These are phyloP conservation scores for Chlorella variabilis DNA, from an alignment of 163 green algal genomes.

Conservation along the genomic window DNA sequence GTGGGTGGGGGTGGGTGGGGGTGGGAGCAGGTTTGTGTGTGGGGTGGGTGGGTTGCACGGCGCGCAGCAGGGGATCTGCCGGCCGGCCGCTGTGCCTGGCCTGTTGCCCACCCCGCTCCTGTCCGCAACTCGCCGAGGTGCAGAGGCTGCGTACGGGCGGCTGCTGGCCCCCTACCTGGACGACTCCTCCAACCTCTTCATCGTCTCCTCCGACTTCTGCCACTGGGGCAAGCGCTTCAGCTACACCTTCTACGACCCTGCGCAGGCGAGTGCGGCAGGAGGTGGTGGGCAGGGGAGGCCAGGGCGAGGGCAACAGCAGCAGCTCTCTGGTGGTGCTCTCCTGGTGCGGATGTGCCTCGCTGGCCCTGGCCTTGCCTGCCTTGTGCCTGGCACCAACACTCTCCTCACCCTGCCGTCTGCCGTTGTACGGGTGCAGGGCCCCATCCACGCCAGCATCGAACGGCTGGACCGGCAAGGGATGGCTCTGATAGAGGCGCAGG, in stretches of 20 bases:
- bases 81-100: not conserved
- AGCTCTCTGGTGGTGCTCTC: too few relatives aligned
- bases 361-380: not conserved
- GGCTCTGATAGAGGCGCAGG: conserved; percentile 84
- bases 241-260: conserved; percentile 80
- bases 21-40: too few relatives aligned
- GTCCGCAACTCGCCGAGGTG: not conserved
- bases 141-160: conserved; percentile 86
- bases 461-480: conserved; percentile 90
- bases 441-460: conserved; percentile 91
- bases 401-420: not conserved
- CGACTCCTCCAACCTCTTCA: conserved; percentile 89
- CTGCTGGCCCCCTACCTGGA: conserved; percentile 86
- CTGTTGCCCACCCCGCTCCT: not conserved
- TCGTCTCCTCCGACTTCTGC: conserved; percentile 96
- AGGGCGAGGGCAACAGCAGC: not conserved
- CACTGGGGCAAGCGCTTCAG: conserved; percentile 94
- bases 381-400: not conserved
- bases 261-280: conserved; percentile 35
- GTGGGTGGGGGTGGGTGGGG: not conserved
- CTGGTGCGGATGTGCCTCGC: too few relatives aligned
- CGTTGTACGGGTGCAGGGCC: conserved; percentile 56
- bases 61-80: not conserved
- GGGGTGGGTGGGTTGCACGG: not conserved
- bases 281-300: not conserved